A percentile compares a stretch with the other conserved stretches of the same genome.
Conservation (phyloP, 1,284 basidiomycete genomes). For the Moesziomyces globuligerus region DNA sequence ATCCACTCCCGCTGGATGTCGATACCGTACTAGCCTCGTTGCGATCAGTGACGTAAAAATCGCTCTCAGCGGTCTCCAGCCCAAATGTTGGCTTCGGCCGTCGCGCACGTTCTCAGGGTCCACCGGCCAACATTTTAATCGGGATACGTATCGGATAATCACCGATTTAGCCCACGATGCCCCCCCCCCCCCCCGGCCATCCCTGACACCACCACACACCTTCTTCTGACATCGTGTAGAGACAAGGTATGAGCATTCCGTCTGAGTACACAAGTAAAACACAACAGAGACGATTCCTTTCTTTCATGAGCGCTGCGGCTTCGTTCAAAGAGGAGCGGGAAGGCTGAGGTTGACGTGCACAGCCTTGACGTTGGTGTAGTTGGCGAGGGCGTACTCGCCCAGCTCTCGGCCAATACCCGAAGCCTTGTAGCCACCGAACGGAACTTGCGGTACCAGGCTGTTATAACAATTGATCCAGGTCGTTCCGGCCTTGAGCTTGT, state of each 20-base stretch:
- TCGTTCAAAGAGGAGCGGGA: slow-evolving; percentile 50
- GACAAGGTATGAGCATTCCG: too few relatives aligned
- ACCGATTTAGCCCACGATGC: too few relatives aligned
- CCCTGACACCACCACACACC: too few relatives aligned
- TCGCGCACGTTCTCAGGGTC: slow-evolving; percentile 42
- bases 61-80: not conserved
- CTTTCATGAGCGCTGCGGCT: too few relatives aligned
- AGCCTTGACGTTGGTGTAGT: slow-evolving; percentile 84
- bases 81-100: too few relatives aligned
- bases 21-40: slow-evolving; percentile 28
- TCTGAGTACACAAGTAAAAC: slow-evolving; percentile 6
- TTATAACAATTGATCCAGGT: slow-evolving; percentile 76
- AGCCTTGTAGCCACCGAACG: slow-evolving; percentile 57
- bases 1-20: slow-evolving; percentile 36
- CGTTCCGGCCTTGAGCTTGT: slow-evolving; percentile 83
- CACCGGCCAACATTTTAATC: too few relatives aligned
- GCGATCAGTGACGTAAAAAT: not conserved
- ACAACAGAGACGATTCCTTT: not conserved
- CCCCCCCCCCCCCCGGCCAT: too few relatives aligned
- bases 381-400: slow-evolving; percentile 68
- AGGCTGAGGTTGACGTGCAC: slow-evolving; percentile 79
- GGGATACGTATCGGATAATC: too few relatives aligned
- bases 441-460: slow-evolving; percentile 44
- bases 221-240: too few relatives aligned
- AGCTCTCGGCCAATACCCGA: slow-evolving; percentile 64